Conservation (phyloP, 192 early-diverging fungal genomes). For the Coemansia sp. region DNA sequence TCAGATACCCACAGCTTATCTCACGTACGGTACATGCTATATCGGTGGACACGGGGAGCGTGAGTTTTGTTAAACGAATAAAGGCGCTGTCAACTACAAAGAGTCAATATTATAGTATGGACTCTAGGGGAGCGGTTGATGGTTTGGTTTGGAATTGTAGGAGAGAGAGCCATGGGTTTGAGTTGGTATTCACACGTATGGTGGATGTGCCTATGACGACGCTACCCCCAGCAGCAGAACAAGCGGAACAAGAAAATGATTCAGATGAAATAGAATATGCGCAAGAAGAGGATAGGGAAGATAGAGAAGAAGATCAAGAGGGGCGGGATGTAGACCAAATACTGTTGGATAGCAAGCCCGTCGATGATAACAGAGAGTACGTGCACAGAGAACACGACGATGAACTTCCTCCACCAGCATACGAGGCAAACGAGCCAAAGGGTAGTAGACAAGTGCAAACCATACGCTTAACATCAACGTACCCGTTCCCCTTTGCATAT, state of each 20-base stretch:
- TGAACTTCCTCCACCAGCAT: slow-evolving; percentile 33
- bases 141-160: slow-evolving; percentile 20
- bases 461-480: background rate
- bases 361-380: slow-evolving; percentile 4
- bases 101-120: background rate
- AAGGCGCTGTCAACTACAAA: slow-evolving; percentile 5
- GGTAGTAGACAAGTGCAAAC: slow-evolving; percentile 4
- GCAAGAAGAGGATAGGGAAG: background rate
- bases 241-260: background rate
- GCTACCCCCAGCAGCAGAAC: background rate
- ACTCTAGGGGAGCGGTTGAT: background rate
- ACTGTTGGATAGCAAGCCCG: slow-evolving; percentile 26
- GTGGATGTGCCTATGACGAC: background rate
- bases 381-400: slow-evolving; percentile 6
- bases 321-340: no score
- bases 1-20: slow-evolving; percentile 18
- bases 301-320: no score
- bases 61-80: slow-evolving; percentile 4
- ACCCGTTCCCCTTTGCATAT: slow-evolving; percentile 24
- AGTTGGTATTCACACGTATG: slow-evolving; percentile 27
- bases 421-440: slow-evolving; percentile 21
- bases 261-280: background rate
- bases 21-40: slow-evolving; percentile 28
- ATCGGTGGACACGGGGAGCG: slow-evolving; percentile 3
- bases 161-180: slow-evolving; percentile 19